Conservation (phyloP, 768 basidiomycete genomes). For the Trametes gibbosa region DNA sequence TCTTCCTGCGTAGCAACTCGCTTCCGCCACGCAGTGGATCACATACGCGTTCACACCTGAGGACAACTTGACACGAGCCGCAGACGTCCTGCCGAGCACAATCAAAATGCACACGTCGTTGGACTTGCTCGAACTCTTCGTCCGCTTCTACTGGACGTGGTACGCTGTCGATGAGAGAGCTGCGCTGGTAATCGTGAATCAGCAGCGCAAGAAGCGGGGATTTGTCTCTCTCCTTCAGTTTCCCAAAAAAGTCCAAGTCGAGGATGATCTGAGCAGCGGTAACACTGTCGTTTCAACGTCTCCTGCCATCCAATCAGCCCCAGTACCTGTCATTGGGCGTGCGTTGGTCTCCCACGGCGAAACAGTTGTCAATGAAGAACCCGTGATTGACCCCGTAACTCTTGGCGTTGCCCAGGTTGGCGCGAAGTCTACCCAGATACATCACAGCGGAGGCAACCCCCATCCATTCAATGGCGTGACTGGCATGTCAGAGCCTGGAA, state of each 20-base stretch:
- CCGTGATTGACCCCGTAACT: no score
- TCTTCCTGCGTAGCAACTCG: not conserved
- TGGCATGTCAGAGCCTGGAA: no score
- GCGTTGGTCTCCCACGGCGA: no score
- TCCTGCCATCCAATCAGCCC: no score
- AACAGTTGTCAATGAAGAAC: no score
- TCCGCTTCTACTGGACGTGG: slow-evolving; percentile 28
- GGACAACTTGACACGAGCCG: not conserved
- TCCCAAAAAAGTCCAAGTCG: not conserved
- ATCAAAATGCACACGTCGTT: not conserved
- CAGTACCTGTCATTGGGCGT: no score
- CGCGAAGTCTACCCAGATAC: no score
- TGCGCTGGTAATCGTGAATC: slow-evolving; percentile 1
- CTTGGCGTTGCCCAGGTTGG: no score
- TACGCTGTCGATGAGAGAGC: not conserved
- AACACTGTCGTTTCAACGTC: no score
- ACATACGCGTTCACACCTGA: slow-evolving; percentile 7
- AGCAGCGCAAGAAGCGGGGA: slow-evolving; percentile 13
- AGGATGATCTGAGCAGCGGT: not conserved
- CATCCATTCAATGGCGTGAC: no score
- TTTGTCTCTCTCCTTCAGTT: slow-evolving; percentile 5
- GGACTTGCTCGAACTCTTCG: slow-evolving; percentile 19
- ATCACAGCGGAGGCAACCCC: no score
- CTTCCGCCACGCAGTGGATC: slow-evolving; percentile 1
- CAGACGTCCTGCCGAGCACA: not conserved